Percentiles rank a stretch among this genome's conserved stretches.
Evolutionary conservation across 2,329 filamentous ascomycete genomes (phyloP).

Genomic region (Diaporthe helianthi): DNA sequence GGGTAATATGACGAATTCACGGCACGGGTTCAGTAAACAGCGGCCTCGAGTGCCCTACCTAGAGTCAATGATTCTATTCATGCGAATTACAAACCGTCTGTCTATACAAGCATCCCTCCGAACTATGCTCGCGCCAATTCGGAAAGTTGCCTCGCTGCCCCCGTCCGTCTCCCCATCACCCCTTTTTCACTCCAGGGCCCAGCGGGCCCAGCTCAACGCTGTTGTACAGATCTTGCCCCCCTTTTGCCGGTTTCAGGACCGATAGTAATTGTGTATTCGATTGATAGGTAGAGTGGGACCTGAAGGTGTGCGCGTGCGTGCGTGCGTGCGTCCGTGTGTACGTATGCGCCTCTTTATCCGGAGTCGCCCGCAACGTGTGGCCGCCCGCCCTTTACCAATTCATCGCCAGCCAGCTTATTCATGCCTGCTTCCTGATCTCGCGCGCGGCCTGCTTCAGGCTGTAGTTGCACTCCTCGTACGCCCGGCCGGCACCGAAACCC

Average conservation of each 20-base stretch:
- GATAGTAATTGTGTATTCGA: not conserved
- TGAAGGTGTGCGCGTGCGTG: no score
- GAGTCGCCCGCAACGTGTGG: not conserved
- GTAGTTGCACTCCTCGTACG: constrained; percentile 98
- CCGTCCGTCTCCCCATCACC: not conserved
- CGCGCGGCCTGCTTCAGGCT: constrained; percentile 68
- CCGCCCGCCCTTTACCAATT: not conserved
- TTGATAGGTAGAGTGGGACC: not conserved
- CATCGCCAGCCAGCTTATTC: not conserved
- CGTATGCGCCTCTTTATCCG: not conserved
- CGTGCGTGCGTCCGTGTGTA: not conserved
- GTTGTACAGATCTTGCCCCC: constrained; percentile 29
- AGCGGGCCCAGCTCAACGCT: constrained; percentile 15
- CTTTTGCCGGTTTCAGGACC: not conserved
- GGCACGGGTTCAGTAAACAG: no score
- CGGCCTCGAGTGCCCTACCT: not conserved
- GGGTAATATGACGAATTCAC: not conserved
- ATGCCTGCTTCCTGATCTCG: constrained; percentile 63
- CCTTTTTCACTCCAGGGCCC: not conserved
- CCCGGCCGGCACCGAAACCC: constrained; percentile 93
- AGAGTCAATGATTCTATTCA: constrained; percentile 34
- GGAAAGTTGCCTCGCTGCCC: not conserved
- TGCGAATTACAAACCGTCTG: constrained; percentile 29
- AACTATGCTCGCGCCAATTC: constrained; percentile 2
- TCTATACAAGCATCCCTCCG: constrained; percentile 22